These are phyloP conservation scores for Candida sanyaensis DNA, from an alignment of 1,139 yeast species.

Conservation along the genomic window DNA sequence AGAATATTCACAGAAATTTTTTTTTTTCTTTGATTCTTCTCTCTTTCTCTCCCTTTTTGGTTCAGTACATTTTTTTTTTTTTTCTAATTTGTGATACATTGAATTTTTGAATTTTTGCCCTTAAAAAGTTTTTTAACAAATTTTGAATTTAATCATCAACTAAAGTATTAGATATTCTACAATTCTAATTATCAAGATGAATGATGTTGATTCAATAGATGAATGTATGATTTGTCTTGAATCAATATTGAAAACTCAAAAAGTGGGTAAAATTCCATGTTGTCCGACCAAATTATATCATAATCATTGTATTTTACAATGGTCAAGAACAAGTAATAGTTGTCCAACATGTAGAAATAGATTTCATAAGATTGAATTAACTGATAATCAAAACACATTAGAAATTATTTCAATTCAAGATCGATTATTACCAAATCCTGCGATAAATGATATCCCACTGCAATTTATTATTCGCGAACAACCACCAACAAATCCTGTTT, in stretches of 20 bases:
- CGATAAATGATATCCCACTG: constrained; percentile 40
- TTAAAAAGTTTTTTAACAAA: background rate
- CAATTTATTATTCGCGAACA: constrained; percentile 28
- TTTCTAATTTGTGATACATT: background rate
- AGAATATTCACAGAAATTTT: no score
- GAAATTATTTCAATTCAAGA: constrained; percentile 29
- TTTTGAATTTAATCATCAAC: background rate
- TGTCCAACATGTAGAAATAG: constrained; percentile 55
- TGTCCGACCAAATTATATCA: constrained; percentile 48
- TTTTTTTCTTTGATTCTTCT: background rate
- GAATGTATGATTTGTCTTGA: constrained; percentile 57
- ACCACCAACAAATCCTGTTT: constrained; percentile 4
- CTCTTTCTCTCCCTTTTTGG: background rate
- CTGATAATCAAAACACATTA: constrained; percentile 10
- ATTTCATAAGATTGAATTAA: constrained; percentile 30
- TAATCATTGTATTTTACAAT: constrained; percentile 42
- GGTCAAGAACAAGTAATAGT: constrained; percentile 52
- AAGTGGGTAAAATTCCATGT: constrained; percentile 35
- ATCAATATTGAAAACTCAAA: constrained; percentile 18
- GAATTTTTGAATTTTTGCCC: background rate
- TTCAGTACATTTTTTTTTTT: constrained; percentile 1
- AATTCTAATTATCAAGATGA: background rate
- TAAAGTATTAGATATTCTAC: background rate
- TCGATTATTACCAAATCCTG: constrained; percentile 34
- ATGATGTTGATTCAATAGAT: constrained; percentile 15